Evolutionary conservation across 2,329 filamentous ascomycete genomes (phyloP).

Genomic region (Hymenoscyphus albidus): DNA sequence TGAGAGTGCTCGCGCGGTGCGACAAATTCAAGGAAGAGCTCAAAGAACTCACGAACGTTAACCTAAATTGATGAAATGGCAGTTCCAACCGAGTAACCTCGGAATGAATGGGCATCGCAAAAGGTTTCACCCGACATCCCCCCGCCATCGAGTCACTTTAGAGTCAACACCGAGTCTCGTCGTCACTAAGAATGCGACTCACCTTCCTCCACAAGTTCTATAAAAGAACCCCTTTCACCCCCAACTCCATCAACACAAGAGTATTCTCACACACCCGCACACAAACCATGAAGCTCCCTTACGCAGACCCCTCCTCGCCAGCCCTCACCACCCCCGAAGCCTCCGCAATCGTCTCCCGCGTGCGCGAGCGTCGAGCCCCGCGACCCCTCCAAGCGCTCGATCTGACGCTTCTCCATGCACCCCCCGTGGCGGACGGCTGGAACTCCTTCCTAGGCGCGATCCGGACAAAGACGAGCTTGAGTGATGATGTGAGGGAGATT

Average conservation of each 20-base stretch:
- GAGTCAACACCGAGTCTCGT: no score
- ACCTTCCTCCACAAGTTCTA: not conserved
- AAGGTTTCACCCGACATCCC: conserved; percentile 6
- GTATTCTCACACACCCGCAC: not conserved
- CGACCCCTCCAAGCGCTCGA: conserved; percentile 73
- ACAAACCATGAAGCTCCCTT: conserved; percentile 60
- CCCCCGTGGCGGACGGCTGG: conserved; percentile 72
- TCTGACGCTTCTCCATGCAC: conserved; percentile 69
- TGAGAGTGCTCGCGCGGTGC: not conserved
- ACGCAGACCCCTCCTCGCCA: conserved; percentile 51
- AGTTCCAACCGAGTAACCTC: not conserved
- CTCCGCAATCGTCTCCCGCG: conserved; percentile 57
- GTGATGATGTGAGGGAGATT: conserved; percentile 64
- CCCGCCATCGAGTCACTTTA: conserved; percentile 4
- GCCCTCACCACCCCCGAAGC: conserved; percentile 44
- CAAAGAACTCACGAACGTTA: no score
- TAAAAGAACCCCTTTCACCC: not conserved
- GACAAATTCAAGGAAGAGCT: no score
- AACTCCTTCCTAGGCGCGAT: conserved; percentile 65
- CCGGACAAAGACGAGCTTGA: conserved; percentile 49
- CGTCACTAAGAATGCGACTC: not conserved
- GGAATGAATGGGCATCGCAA: conserved; percentile 2
- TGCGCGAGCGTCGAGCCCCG: conserved; percentile 61
- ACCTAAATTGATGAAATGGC: no score
- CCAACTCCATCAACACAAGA: not conserved